These are phyloP conservation scores for Cytospora leucostoma DNA, from an alignment of 2,329 filamentous ascomycete species.

Conservation along the genomic window DNA sequence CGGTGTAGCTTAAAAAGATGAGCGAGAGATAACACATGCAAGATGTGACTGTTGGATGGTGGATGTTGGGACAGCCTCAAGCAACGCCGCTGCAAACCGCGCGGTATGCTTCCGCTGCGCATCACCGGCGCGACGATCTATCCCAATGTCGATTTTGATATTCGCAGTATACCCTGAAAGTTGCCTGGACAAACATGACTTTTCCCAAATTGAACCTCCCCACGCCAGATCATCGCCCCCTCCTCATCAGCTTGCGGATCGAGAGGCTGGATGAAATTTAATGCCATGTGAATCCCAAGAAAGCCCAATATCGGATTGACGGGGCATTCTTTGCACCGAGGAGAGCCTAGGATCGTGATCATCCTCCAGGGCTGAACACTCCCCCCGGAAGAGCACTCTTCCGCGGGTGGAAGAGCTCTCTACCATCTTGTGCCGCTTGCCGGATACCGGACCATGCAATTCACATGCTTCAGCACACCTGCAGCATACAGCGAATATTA, in stretches of 20 bases:
- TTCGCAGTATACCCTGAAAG: too few relatives aligned
- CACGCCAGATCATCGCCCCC: too few relatives aligned
- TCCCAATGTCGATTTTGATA: conserved; percentile 1
- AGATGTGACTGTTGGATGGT: too few relatives aligned
- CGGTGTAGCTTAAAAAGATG: too few relatives aligned
- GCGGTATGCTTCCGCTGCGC: conserved; percentile 20
- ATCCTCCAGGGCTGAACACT: background rate
- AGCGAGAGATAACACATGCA: background rate
- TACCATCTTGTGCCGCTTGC: background rate
- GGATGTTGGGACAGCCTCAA: background rate
- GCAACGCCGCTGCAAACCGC: conserved; percentile 23
- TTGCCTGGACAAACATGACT: too few relatives aligned
- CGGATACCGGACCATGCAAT: background rate
- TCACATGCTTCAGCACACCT: background rate
- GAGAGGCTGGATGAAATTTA: too few relatives aligned
- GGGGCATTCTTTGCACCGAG: too few relatives aligned
- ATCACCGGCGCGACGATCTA: conserved; percentile 12
- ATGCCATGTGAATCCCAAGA: too few relatives aligned
- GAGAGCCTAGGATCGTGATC: too few relatives aligned
- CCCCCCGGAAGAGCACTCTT: conserved; percentile 16
- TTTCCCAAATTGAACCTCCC: too few relatives aligned
- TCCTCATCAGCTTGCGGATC: too few relatives aligned
- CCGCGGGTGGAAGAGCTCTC: conserved; percentile 9
- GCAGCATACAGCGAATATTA: background rate
- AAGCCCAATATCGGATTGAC: too few relatives aligned